phyloP scores from a whole-genome alignment of 2,329 filamentous ascomycete genomes.

The Magnaporthiopsis incrustans region DNA sequence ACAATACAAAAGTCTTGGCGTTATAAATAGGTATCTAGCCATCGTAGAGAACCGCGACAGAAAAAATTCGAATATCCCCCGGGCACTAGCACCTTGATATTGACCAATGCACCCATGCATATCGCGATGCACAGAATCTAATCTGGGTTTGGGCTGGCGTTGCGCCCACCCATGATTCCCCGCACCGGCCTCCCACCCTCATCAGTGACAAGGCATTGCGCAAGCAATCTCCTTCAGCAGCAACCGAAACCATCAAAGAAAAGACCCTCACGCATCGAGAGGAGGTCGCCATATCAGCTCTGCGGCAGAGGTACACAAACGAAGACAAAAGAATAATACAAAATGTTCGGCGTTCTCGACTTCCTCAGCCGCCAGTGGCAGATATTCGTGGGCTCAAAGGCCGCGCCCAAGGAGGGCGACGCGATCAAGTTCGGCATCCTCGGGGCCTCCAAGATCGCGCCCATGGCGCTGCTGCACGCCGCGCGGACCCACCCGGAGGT shows the following conservation, averaged over 20 bases:
- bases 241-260: background rate
- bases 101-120: too few relatives aligned
- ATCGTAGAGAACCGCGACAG: background rate
- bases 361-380: conserved; percentile 10
- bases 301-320: background rate
- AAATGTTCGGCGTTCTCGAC: conserved; percentile 1
- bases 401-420: conserved; percentile 11
- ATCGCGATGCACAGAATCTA: too few relatives aligned
- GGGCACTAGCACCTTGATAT: background rate
- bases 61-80: background rate
- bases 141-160: too few relatives aligned
- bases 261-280: background rate
- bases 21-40: background rate
- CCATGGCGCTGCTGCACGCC: conserved; percentile 35
- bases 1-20: background rate
- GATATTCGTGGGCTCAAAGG: conserved; percentile 8
- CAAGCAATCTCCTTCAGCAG: background rate
- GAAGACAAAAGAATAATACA: background rate
- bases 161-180: background rate
- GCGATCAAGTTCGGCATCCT: conserved; percentile 32
- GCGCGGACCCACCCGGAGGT: conserved; percentile 46
- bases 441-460: conserved; percentile 31
- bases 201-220: too few relatives aligned
- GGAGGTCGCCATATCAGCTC: background rate
- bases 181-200: background rate